Percentiles rank a stretch among this genome's conserved stretches.
phyloP scores from a whole-genome alignment of 352 stramenopile species.

The Nothophytophthora sp. region DNA sequence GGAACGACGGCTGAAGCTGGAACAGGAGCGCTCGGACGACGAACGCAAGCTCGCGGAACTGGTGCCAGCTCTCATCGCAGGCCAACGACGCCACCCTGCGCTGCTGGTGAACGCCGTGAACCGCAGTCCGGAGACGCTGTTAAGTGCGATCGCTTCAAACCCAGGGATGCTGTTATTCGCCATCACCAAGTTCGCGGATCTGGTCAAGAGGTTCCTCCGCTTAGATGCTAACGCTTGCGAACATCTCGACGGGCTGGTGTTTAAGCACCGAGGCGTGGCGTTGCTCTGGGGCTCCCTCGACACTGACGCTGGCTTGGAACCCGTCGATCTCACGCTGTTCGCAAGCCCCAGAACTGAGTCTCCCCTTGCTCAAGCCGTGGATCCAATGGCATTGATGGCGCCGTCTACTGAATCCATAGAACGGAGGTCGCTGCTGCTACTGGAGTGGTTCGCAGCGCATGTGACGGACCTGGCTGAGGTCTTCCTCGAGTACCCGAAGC shows the following conservation, averaged over 20 bases:
- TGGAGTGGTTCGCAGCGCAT: constrained; percentile 70
- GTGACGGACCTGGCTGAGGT: constrained; percentile 47
- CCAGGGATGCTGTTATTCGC: constrained; percentile 70
- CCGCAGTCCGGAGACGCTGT: constrained; percentile 64
- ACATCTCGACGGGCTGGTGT: constrained; percentile 46
- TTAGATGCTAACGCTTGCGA: constrained; percentile 61
- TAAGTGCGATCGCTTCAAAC: constrained; percentile 59
- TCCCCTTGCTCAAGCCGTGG: constrained; percentile 17
- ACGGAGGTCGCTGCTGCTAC: constrained; percentile 24
- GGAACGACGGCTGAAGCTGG: constrained; percentile 22
- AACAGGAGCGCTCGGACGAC: constrained; percentile 18
- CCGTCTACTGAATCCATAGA: constrained; percentile 15
- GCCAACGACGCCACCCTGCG: constrained; percentile 51
- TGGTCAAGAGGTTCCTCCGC: constrained; percentile 68
- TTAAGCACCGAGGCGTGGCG: constrained; percentile 57
- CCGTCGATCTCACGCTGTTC: constrained; percentile 6
- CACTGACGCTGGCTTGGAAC: not conserved
- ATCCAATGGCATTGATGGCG: constrained; percentile 7
- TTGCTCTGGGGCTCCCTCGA: constrained; percentile 50
- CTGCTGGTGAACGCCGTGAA: constrained; percentile 65
- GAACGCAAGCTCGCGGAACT: constrained; percentile 29
- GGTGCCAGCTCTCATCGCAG: constrained; percentile 53
- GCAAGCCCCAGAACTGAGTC: constrained; percentile 5
- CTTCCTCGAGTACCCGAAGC: constrained; percentile 54
- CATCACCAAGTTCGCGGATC: constrained; percentile 65